phyloP scores from a whole-genome alignment of 208 protist species.

The Leishmania arabica region DNA sequence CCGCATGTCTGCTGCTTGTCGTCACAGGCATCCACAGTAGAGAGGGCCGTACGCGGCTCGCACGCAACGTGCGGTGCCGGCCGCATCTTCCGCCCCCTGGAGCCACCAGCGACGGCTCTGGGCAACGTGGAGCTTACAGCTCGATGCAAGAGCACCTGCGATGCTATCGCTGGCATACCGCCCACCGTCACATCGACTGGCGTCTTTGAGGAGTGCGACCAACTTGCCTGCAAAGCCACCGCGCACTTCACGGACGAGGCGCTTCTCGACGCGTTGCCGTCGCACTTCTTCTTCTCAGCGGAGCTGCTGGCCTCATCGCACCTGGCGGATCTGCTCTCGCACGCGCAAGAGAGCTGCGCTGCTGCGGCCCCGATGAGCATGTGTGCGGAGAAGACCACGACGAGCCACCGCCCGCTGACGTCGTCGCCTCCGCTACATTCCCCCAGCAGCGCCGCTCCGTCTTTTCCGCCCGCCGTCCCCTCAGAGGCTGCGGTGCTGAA shows the following conservation, averaged over 20 bases:
- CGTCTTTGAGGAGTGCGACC: not conserved
- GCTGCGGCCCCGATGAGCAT: not conserved
- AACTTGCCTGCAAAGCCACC: too few relatives aligned
- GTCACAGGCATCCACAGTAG: not conserved
- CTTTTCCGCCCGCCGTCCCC: not conserved
- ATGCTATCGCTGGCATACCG: not conserved
- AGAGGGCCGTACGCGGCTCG: not conserved
- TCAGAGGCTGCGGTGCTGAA: not conserved
- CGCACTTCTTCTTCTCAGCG: slow-evolving; percentile 11
- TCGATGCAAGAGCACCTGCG: not conserved
- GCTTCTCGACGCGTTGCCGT: slow-evolving; percentile 5
- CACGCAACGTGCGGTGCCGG: slow-evolving; percentile 3
- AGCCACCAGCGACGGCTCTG: not conserved
- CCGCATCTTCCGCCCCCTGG: not conserved
- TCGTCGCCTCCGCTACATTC: not conserved
- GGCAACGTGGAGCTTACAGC: not conserved
- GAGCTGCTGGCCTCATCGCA: slow-evolving; percentile 15
- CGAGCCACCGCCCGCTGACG: not conserved
- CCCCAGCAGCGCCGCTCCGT: not conserved
- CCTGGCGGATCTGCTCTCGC: not conserved
- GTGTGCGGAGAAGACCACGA: not conserved
- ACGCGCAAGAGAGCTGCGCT: not conserved
- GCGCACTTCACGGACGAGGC: not conserved
- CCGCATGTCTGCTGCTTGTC: not conserved
- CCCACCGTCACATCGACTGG: not conserved